A percentile compares a stretch with the other conserved stretches of the same genome.
These are phyloP conservation scores for Purpureocillium takamizusanense DNA, from an alignment of 2,329 filamentous ascomycete genomes.

Conservation along the genomic window DNA sequence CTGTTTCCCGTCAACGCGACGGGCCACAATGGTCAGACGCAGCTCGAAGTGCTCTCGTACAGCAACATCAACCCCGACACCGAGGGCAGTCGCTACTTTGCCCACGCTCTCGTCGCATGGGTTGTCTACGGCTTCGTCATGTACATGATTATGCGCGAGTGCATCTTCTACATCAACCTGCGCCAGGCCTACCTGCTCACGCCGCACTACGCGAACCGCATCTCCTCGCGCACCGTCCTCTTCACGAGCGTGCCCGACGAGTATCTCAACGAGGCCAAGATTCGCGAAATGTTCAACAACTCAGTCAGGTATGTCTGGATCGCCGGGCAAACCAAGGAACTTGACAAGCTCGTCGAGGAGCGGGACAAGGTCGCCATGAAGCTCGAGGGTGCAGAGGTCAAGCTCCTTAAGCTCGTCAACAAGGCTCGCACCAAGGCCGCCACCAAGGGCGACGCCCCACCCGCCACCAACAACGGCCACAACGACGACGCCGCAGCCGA, in stretches of 20 bases:
- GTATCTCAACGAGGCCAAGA: conserved; percentile 64
- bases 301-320: conserved; percentile 81
- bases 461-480: conserved; percentile 3
- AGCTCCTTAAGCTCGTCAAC: conserved; percentile 58
- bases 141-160: conserved; percentile 81
- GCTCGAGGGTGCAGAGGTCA: conserved; percentile 75
- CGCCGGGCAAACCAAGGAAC: conserved; percentile 58
- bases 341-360: conserved; percentile 71
- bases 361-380: conserved; percentile 67
- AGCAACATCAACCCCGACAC: conserved; percentile 37
- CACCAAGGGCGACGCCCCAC: conserved; percentile 18
- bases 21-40: conserved; percentile 53
- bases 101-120: conserved; percentile 73
- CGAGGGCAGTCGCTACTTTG: conserved; percentile 62
- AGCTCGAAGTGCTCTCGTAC: conserved; percentile 47
- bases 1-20: conserved; percentile 78
- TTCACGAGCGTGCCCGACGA: conserved; percentile 76
- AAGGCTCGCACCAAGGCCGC: conserved; percentile 24
- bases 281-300: conserved; percentile 69
- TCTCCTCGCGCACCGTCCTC: conserved; percentile 88
- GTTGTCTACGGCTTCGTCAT: conserved; percentile 82
- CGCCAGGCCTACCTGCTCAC: conserved; percentile 90
- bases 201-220: conserved; percentile 69
- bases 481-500: conserved; percentile 33
- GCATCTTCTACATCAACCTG: conserved; percentile 87